These are phyloP conservation scores for Haplographium delicatum DNA, from an alignment of 495 filamentous ascomycete species.

Conservation along the genomic window DNA sequence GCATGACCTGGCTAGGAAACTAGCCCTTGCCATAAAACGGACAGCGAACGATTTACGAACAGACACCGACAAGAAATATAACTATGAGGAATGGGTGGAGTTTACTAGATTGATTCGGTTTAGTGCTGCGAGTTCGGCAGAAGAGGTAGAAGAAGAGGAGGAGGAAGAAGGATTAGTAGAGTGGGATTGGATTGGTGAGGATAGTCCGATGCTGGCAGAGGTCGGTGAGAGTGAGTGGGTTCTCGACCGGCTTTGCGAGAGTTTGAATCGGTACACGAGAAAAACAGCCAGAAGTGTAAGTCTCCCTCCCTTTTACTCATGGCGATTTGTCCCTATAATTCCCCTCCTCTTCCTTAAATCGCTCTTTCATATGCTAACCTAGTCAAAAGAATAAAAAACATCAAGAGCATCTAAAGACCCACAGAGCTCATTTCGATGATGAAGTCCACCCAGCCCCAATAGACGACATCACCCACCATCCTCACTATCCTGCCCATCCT, in stretches of 20 bases:
- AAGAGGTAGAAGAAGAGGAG: slow-evolving; percentile 41
- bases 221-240: slow-evolving; percentile 54
- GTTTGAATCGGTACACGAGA: slow-evolving; percentile 38
- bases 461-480: not conserved
- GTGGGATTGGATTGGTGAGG: slow-evolving; percentile 71
- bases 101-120: slow-evolving; percentile 47
- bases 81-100: slow-evolving; percentile 68
- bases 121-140: slow-evolving; percentile 15
- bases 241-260: slow-evolving; percentile 52
- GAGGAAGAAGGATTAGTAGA: slow-evolving; percentile 31
- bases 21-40: slow-evolving; percentile 54
- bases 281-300: slow-evolving; percentile 27
- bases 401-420: not conserved
- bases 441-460: not conserved
- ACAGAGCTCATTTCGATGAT: not conserved
- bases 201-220: slow-evolving; percentile 60
- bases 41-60: slow-evolving; percentile 53
- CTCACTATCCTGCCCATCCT: slow-evolving; percentile 15
- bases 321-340: no score
- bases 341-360: not conserved
- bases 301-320: no score
- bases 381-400: not conserved
- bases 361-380: not conserved
- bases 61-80: slow-evolving; percentile 51
- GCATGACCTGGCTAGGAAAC: slow-evolving; percentile 54